These are phyloP conservation scores for Glarea lozoyensis DNA, from an alignment of 495 filamentous ascomycete genomes.

Conservation along the genomic window DNA sequence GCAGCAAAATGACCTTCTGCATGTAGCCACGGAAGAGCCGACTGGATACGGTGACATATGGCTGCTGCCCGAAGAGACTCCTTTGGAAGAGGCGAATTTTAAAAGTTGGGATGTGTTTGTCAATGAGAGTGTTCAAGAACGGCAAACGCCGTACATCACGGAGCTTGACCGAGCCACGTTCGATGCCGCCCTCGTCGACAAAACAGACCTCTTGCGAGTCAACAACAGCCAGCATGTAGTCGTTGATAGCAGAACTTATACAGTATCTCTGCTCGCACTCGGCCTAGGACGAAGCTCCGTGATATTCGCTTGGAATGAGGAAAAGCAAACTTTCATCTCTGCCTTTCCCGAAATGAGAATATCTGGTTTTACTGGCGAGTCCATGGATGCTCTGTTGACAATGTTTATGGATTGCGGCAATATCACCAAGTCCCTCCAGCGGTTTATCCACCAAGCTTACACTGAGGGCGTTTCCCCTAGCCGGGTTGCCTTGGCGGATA, in stretches of 20 bases:
- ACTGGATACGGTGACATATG: constrained; percentile 44
- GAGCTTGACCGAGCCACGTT: constrained; percentile 68
- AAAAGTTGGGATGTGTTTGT: constrained; percentile 70
- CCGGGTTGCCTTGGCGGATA: constrained; percentile 52
- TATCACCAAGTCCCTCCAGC: constrained; percentile 39
- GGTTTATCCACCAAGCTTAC: constrained; percentile 42
- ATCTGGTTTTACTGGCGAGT: constrained; percentile 56
- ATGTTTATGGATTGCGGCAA: constrained; percentile 53
- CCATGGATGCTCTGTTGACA: constrained; percentile 47
- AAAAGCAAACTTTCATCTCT: constrained; percentile 48
- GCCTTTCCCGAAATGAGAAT: constrained; percentile 46
- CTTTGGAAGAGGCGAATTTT: constrained; percentile 30
- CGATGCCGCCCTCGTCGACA: constrained; percentile 50
- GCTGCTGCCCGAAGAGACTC: constrained; percentile 29
- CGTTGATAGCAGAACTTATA: constrained; percentile 39
- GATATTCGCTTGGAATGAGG: constrained; percentile 61
- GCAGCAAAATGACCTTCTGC: not conserved
- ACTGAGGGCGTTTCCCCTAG: constrained; percentile 35
- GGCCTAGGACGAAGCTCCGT: constrained; percentile 74
- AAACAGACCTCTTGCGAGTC: constrained; percentile 23
- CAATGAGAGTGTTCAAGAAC: constrained; percentile 30
- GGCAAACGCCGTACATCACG: constrained; percentile 55
- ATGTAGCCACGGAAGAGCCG: not conserved
- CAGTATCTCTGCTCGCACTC: constrained; percentile 57
- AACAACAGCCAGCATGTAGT: constrained; percentile 22